Percentiles rank a stretch among this genome's conserved stretches.
Evolutionary conservation across 202 grass and related monocot genomes (phyloP).

Genomic region (Hordeum pubiflorum): DNA sequence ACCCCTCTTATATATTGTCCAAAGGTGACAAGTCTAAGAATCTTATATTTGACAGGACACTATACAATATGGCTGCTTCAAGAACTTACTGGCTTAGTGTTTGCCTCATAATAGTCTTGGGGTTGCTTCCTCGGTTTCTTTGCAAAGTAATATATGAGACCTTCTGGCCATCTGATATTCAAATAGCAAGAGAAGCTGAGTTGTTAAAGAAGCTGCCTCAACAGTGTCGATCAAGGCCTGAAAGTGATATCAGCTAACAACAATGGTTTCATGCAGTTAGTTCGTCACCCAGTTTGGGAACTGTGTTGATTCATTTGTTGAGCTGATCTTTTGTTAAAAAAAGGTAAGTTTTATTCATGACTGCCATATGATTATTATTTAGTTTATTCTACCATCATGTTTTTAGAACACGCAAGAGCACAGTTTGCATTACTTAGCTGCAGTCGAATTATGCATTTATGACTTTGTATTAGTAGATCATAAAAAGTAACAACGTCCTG

Average conservation of each 20-base stretch:
- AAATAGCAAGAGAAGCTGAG: conserved; percentile 98
- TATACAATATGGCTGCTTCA: conserved; percentile 82
- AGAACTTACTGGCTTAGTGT: conserved; percentile 88
- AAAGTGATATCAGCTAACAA: conserved; percentile 58
- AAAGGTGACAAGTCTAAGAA: conserved; percentile 20
- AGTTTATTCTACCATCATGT: background rate
- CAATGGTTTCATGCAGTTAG: conserved; percentile 28
- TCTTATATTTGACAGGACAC: conserved; percentile 69
- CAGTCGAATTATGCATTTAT: background rate
- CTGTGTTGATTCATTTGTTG: conserved; percentile 29
- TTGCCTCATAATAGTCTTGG: conserved; percentile 85
- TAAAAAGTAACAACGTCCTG: background rate
- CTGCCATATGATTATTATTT: background rate
- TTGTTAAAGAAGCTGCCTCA: conserved; percentile 68
- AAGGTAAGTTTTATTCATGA: conserved; percentile 30
- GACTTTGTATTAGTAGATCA: background rate
- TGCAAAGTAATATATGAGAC: conserved; percentile 92
- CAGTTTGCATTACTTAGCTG: background rate
- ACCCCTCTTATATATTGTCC: conserved; percentile 9
- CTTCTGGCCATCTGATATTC: conserved; percentile 98
- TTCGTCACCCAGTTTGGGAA: conserved; percentile 20
- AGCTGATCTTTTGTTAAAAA: conserved; percentile 37
- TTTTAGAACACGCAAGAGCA: background rate
- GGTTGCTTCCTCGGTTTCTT: conserved; percentile 90
- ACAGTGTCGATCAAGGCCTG: conserved; percentile 46